phyloP scores from a whole-genome alignment of 2,329 filamentous ascomycete species.

The Gnomoniopsis smithogilvyi region DNA sequence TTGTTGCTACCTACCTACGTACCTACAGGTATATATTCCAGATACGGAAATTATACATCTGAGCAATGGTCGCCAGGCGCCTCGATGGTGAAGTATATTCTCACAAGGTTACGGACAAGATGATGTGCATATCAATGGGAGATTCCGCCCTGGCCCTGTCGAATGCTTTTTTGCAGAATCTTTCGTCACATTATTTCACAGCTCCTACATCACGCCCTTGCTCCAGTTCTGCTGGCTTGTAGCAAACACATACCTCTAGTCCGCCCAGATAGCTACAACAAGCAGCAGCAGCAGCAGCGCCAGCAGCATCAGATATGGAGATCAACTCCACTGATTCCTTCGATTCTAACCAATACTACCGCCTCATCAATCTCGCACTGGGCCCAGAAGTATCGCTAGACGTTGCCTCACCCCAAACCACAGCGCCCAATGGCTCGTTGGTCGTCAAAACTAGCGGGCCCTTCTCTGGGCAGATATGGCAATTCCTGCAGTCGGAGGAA shows the following conservation, averaged over 20 bases:
- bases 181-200: background rate
- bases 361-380: constrained; percentile 8
- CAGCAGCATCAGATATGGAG: background rate
- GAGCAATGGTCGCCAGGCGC: background rate
- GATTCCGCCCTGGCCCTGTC: background rate
- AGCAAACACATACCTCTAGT: no score
- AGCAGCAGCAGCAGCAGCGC: background rate
- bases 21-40: no score
- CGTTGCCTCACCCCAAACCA: background rate
- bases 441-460: constrained; percentile 1
- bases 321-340: background rate
- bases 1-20: no score
- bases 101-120: background rate
- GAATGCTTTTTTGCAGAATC: no score
- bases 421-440: background rate
- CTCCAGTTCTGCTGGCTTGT: no score
- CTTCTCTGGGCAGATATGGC: constrained; percentile 5
- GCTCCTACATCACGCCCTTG: no score
- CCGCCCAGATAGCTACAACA: no score
- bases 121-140: background rate
- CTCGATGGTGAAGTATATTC: background rate
- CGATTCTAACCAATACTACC: constrained; percentile 10
- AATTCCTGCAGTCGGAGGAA: background rate
- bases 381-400: constrained; percentile 7
- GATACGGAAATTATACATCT: background rate